These are phyloP conservation scores for Agarophyton chilense DNA, from an alignment of 23 red algal species.

Conservation along the genomic window DNA sequence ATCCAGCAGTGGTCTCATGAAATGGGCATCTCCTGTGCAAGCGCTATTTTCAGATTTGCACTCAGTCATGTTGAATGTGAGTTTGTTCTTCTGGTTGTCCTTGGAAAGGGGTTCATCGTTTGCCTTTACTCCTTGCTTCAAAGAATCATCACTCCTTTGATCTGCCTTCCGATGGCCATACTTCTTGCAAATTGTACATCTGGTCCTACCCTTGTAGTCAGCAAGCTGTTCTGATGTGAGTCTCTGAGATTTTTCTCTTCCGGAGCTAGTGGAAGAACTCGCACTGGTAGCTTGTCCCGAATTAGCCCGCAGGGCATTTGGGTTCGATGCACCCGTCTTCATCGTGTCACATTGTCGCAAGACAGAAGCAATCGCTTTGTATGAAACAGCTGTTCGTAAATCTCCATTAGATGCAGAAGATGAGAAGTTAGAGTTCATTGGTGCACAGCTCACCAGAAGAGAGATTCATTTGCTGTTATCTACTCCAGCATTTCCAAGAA, in stretches of 20 bases:
- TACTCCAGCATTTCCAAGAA: background rate
- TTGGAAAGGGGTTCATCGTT: background rate
- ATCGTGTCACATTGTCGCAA: slow-evolving; percentile 29
- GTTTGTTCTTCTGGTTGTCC: background rate
- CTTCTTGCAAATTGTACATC: background rate
- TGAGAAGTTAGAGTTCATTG: background rate
- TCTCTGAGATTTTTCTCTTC: background rate
- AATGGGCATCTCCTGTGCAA: too few relatives aligned
- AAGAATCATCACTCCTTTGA: background rate
- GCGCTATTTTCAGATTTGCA: too few relatives aligned
- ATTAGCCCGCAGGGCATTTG: too few relatives aligned
- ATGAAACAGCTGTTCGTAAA: background rate
- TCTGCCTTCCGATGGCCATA: background rate
- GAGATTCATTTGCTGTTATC: slow-evolving; percentile 3
- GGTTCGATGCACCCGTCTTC: too few relatives aligned
- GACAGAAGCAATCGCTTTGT: background rate
- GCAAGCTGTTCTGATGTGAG: background rate
- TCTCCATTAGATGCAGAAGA: background rate
- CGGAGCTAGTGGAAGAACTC: too few relatives aligned
- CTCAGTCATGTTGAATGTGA: background rate
- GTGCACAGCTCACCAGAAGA: background rate
- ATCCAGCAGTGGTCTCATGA: too few relatives aligned
- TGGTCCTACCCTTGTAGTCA: background rate
- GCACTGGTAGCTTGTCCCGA: too few relatives aligned
- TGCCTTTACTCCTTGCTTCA: background rate